phyloP scores from a whole-genome alignment of 495 filamentous ascomycete genomes.

The Neurospora sp. region DNA sequence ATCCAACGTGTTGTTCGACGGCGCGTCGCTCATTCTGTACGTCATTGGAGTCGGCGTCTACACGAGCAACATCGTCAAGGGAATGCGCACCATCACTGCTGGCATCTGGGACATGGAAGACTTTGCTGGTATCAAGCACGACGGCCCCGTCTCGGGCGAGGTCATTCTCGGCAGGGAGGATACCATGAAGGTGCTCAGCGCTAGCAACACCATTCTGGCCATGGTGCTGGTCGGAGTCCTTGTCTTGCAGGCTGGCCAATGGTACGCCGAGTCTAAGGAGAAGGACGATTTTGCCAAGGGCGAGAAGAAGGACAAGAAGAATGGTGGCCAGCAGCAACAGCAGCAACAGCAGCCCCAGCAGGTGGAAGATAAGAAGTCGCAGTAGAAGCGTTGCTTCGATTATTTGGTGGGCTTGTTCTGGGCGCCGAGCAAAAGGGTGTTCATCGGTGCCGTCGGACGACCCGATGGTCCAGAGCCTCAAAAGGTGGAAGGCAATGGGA shows the following conservation, averaged over 20 bases:
- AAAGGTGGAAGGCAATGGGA: not conserved
- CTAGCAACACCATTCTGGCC: conserved; percentile 90
- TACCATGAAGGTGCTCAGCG: conserved; percentile 79
- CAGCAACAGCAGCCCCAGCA: not conserved
- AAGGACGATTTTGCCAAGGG: conserved; percentile 50
- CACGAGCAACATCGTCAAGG: conserved; percentile 89
- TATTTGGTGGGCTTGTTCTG: not conserved
- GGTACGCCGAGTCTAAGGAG: conserved; percentile 96
- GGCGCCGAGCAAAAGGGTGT: not conserved
- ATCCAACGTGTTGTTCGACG: conserved; percentile 93
- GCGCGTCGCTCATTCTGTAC: conserved; percentile 82
- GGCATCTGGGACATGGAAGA: conserved; percentile 44
- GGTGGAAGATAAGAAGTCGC: not conserved
- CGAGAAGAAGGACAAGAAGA: conserved; percentile 48
- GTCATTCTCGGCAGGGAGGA: conserved; percentile 64
- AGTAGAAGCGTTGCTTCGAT: not conserved
- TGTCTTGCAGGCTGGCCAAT: conserved; percentile 92
- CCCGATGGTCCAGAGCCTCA: not conserved
- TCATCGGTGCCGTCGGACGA: not conserved
- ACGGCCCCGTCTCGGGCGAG: conserved; percentile 31
- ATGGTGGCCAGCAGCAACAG: conserved; percentile 36
- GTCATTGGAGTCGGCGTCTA: conserved; percentile 87
- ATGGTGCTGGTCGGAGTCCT: conserved; percentile 84
- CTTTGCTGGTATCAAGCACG: conserved; percentile 33
- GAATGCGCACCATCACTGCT: conserved; percentile 63